Evolutionary conservation across 2,329 filamentous ascomycete species (phyloP).

Genomic region (Alternaria brassicicola): DNA sequence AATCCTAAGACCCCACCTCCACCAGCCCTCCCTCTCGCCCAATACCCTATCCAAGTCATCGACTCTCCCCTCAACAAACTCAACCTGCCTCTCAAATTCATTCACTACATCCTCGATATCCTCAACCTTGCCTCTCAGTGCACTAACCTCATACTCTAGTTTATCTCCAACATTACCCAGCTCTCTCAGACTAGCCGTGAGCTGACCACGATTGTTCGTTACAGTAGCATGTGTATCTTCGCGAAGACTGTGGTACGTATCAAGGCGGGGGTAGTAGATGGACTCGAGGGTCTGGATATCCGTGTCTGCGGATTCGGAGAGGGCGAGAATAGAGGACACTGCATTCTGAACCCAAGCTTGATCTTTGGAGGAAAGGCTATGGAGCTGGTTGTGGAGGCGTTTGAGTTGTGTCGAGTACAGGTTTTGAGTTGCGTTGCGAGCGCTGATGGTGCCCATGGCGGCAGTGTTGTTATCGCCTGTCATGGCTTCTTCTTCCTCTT

Average conservation of each 20-base stretch:
- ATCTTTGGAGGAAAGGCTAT: constrained; percentile 62
- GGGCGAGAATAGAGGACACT: constrained; percentile 60
- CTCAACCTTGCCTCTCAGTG: constrained; percentile 77
- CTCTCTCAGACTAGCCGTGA: constrained; percentile 76
- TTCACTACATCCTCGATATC: constrained; percentile 84
- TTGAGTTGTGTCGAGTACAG: constrained; percentile 44
- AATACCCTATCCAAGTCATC: constrained; percentile 65
- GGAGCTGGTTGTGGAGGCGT: constrained; percentile 66
- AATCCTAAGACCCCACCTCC: constrained; percentile 33
- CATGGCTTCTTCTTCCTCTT: constrained; percentile 35
- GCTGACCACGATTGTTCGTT: constrained; percentile 68
- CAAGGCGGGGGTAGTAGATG: constrained; percentile 72
- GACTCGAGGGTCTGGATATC: constrained; percentile 68
- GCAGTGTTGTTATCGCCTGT: neutral
- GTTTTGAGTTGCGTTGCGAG: constrained; percentile 38
- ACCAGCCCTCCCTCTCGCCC: constrained; percentile 45
- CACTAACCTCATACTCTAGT: constrained; percentile 88
- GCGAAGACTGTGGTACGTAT: constrained; percentile 71
- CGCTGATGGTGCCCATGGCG: constrained; percentile 7
- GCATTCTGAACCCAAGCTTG: constrained; percentile 67
- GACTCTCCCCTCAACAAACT: constrained; percentile 51
- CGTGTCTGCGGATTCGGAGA: constrained; percentile 67
- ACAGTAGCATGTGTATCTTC: constrained; percentile 72
- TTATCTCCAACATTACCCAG: constrained; percentile 82
- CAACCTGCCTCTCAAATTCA: constrained; percentile 75